These are phyloP conservation scores for Botryotinia convoluta DNA, from an alignment of 2,329 filamentous ascomycete species.

Conservation along the genomic window DNA sequence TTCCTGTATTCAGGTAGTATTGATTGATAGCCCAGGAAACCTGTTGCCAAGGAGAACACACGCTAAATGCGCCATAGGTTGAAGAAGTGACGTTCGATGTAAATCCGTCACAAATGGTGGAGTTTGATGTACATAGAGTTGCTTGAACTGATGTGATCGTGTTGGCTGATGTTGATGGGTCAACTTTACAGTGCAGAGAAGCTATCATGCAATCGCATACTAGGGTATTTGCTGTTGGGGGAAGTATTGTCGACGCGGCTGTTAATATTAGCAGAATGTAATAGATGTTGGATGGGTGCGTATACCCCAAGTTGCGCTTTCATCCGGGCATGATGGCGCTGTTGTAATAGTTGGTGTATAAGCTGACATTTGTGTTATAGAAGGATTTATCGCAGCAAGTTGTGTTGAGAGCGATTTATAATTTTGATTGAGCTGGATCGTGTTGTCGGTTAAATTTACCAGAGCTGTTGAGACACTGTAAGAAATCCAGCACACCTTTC, in stretches of 20 bases:
- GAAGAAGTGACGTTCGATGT: constrained; percentile 58
- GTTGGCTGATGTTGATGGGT: constrained; percentile 48
- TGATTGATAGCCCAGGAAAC: constrained; percentile 72
- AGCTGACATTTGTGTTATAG: constrained; percentile 60
- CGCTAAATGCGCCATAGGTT: constrained; percentile 69
- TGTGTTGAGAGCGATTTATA: constrained; percentile 58
- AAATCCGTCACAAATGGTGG: constrained; percentile 29
- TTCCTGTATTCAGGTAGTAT: constrained; percentile 44
- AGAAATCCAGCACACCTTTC: background rate
- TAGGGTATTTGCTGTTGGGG: constrained; percentile 70
- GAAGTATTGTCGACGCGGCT: constrained; percentile 58
- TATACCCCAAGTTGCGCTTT: background rate
- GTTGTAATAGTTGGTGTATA: constrained; percentile 46
- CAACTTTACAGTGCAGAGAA: constrained; percentile 46
- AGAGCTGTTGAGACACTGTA: constrained; percentile 2
- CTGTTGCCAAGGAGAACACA: constrained; percentile 67
- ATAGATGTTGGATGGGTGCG: background rate
- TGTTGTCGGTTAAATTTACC: constrained; percentile 44
- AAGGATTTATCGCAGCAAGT: constrained; percentile 50
- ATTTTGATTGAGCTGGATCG: constrained; percentile 62
- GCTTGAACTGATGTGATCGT: constrained; percentile 55
- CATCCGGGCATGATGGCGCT: constrained; percentile 14
- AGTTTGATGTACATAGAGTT: constrained; percentile 48
- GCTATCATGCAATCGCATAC: constrained; percentile 83
- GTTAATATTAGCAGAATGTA: background rate